A percentile compares a stretch with the other conserved stretches of the same genome.
Evolutionary conservation across 1,284 basidiomycete genomes (phyloP).

Genomic region (Moniliella sp.): DNA sequence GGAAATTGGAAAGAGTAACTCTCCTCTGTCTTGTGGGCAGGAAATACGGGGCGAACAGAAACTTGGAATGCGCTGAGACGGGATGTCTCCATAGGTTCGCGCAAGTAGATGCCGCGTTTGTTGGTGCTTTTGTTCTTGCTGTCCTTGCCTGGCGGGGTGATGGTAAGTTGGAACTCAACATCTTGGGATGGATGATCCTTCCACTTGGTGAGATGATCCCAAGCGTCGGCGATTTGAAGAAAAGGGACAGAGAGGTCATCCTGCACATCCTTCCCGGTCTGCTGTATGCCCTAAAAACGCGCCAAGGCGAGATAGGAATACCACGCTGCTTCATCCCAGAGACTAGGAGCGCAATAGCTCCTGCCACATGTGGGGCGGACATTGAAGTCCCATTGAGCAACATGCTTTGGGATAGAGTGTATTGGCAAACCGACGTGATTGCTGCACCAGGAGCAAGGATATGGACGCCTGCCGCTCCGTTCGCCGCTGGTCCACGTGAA

Average conservation of each 20-base stretch:
- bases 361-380: slow-evolving; percentile 31
- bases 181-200: slow-evolving; percentile 24
- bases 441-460: slow-evolving; percentile 34
- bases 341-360: slow-evolving; percentile 27
- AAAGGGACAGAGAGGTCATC: slow-evolving; percentile 31
- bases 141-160: slow-evolving; percentile 28
- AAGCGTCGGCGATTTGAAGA: slow-evolving; percentile 31
- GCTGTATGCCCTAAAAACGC: slow-evolving; percentile 28
- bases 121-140: slow-evolving; percentile 7
- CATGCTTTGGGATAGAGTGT: slow-evolving; percentile 30
- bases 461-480: slow-evolving; percentile 28
- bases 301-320: slow-evolving; percentile 25
- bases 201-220: slow-evolving; percentile 27
- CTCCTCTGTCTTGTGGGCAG: slow-evolving; percentile 22
- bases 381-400: slow-evolving; percentile 35
- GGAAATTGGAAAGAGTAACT: slow-evolving; percentile 26
- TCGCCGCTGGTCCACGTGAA: slow-evolving; percentile 29
- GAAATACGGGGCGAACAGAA: slow-evolving; percentile 25
- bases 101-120: slow-evolving; percentile 33
- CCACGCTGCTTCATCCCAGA: slow-evolving; percentile 28
- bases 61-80: slow-evolving; percentile 21
- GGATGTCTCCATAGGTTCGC: slow-evolving; percentile 21
- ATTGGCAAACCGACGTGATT: slow-evolving; percentile 32
- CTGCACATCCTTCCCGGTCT: slow-evolving; percentile 29
- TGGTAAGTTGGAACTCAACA: slow-evolving; percentile 23